These are phyloP conservation scores for Didymella segeticola DNA, from an alignment of 2,329 filamentous ascomycete genomes.

Conservation along the genomic window DNA sequence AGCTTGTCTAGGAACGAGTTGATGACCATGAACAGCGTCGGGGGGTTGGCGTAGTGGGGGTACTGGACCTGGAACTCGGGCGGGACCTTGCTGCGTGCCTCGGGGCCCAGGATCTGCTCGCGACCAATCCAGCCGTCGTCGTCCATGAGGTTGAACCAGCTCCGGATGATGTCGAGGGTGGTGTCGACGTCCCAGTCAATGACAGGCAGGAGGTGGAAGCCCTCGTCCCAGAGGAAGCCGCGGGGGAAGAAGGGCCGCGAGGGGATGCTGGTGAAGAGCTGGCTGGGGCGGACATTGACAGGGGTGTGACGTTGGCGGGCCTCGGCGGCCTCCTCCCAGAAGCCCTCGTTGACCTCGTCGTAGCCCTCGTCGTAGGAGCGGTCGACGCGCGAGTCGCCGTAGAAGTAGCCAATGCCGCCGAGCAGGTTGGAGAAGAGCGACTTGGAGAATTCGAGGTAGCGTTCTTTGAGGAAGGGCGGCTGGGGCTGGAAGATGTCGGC, in stretches of 20 bases:
- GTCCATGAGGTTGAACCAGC: conserved; percentile 96
- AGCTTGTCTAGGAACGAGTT: conserved; percentile 84
- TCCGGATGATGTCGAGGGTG: conserved; percentile 81
- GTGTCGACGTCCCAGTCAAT: conserved; percentile 94
- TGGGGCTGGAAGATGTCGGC: conserved; percentile 73
- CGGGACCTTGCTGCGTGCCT: conserved; percentile 95
- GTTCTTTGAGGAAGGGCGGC: conserved; percentile 74
- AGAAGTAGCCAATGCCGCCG: conserved; percentile 94
- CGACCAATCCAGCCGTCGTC: conserved; percentile 97
- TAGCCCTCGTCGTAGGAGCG: conserved; percentile 92
- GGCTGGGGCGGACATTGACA: conserved; percentile 78
- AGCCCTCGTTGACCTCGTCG: conserved; percentile 92
- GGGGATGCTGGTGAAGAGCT: conserved; percentile 89
- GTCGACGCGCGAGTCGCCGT: conserved; percentile 87
- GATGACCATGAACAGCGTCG: conserved; percentile 89
- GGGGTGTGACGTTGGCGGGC: conserved; percentile 74
- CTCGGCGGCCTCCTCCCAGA: conserved; percentile 90
- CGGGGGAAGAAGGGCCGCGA: conserved; percentile 95
- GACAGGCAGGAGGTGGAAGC: conserved; percentile 90
- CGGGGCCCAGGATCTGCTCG: conserved; percentile 90
- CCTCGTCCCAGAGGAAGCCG: conserved; percentile 97
- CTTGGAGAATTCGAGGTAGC: conserved; percentile 81
- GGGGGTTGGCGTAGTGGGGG: conserved; percentile 96
- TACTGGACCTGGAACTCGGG: conserved; percentile 93
- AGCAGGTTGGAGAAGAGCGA: conserved; percentile 94